These are phyloP conservation scores for Pelargonium citronellum DNA, from an alignment of 441 rosid species.

Conservation along the genomic window DNA sequence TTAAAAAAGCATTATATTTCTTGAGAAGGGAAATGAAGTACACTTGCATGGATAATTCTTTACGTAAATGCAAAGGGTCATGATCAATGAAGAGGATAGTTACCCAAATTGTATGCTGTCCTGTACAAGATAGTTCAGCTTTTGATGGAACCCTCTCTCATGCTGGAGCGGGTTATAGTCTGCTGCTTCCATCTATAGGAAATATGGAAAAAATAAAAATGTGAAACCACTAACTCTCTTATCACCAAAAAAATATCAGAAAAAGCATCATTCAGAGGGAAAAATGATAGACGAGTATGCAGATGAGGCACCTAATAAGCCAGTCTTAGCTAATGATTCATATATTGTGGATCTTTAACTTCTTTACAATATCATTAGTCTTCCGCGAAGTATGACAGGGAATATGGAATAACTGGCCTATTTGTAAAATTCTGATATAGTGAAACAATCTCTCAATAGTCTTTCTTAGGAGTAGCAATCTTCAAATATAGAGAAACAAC, in stretches of 20 bases:
- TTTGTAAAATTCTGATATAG: no score
- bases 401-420: no score
- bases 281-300: neutral
- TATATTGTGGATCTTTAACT: no score
- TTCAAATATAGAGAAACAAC: no score
- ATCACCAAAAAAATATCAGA: no score
- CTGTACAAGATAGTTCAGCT: constrained; percentile 55
- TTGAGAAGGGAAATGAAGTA: neutral
- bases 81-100: constrained; percentile 19
- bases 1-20: neutral
- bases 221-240: no score
- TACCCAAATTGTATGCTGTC: constrained; percentile 80
- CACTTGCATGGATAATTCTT: constrained; percentile 9
- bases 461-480: no score
- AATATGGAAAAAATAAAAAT: constrained; percentile 7
- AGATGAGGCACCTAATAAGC: neutral
- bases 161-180: constrained; percentile 72
- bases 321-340: neutral
- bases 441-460: no score
- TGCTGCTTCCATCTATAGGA: constrained; percentile 53
- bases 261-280: neutral
- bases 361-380: no score
- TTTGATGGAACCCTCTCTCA: constrained; percentile 79
- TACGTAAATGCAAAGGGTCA: constrained; percentile 11
- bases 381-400: no score